Evolutionary conservation across 768 basidiomycete genomes (phyloP), one percentile per base, ranked within the genome.

Genomic region (Hemileccinum rubropunctum): DNA sequence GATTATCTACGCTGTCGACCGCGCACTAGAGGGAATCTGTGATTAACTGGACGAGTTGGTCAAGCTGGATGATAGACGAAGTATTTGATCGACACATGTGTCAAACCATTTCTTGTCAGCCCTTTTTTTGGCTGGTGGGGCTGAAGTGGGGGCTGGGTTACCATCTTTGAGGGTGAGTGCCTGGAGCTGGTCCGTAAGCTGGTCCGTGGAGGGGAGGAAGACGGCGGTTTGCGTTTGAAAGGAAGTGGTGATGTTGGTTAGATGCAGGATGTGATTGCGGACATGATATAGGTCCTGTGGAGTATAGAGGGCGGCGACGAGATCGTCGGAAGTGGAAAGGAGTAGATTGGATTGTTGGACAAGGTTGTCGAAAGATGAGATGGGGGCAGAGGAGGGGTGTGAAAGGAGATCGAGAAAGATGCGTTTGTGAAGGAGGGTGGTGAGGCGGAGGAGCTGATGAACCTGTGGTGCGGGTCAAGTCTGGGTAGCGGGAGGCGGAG

Each of bases 271-370:
- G 46, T 79, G 74, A 11, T 63, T 56, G 10, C 58, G 55, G 44
- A 88, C 65, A 30, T 72, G 65, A 1, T 59, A 58, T 0, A 64
- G 60, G 49, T 82, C 74, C 58, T 90, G 87, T 5, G 86, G 84
- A 0, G 78, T 53, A 61, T 90, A 86, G 35, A 87, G 68, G 3
- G 82, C 69, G n/a, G 84, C 75, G 18, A 84, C 76, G 46, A 89
- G 70, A 35, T 91, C 84, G 61, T 91, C 88, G 4, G 79, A 74
- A 3, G 77, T 73, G 42, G 74, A 62, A 15, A 84, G 72, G 18
- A 88, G 72, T 7, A 66, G 59, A 27, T 76, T 70, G 3, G 86
- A 89, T 9, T 69, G 69, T 3, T 61, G 34, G 14, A 77, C 73
- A 6, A 91, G 70, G 18, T 58, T 46, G 58, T 87, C 85, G n/a